Evolutionary conservation across 139 green algal species (phyloP).

Genomic region (Coelastrella sp.): DNA sequence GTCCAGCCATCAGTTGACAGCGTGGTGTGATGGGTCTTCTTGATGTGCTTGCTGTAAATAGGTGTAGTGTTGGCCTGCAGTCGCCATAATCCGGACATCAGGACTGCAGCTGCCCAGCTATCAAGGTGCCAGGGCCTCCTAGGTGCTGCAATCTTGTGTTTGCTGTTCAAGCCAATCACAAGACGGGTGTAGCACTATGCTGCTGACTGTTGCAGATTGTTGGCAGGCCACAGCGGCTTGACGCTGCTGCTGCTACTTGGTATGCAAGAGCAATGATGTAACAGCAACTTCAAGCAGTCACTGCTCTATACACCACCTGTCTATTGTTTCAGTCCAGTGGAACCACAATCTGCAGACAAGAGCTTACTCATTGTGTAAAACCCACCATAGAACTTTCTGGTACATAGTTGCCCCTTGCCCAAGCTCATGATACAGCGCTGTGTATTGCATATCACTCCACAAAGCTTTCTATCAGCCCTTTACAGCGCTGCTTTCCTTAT

Average conservation of each 20-base stretch:
- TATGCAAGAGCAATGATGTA: background rate
- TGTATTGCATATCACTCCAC: too few relatives aligned
- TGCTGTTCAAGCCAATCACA: background rate
- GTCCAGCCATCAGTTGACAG: constrained; percentile 33
- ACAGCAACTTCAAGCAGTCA: too few relatives aligned
- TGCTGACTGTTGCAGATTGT: background rate
- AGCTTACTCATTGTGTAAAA: too few relatives aligned
- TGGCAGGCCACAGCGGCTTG: background rate
- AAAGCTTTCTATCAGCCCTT: too few relatives aligned
- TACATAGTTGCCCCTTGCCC: too few relatives aligned
- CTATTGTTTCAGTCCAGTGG: too few relatives aligned
- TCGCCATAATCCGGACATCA: background rate
- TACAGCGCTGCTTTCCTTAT: too few relatives aligned
- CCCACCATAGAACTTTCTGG: too few relatives aligned
- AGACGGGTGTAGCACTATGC: background rate
- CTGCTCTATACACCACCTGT: too few relatives aligned
- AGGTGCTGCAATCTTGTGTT: background rate
- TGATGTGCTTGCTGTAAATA: background rate
- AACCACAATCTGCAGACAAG: too few relatives aligned
- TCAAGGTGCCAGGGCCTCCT: background rate
- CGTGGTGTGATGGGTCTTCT: constrained; percentile 14
- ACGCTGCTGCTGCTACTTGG: background rate
- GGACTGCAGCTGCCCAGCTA: background rate
- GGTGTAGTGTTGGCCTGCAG: background rate
- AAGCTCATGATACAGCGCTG: too few relatives aligned